Base-by-base conservation (phyloP, 345 rosid species). In the Eucalyptus cladocalyx region DNA sequence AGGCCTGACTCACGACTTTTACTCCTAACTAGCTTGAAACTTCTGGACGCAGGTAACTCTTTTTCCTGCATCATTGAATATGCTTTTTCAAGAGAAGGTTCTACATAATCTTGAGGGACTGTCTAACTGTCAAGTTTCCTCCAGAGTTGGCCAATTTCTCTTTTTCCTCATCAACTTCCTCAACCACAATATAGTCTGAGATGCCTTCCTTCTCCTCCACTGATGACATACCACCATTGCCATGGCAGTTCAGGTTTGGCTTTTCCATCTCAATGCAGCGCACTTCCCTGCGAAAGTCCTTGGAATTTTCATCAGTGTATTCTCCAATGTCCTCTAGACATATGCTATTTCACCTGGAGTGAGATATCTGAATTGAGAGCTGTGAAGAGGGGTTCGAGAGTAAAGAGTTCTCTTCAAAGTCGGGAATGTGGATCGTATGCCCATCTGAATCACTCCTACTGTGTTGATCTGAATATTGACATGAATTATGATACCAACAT, bases 1-100 rank as follows among this genome's bases (percentile, higher is more conserved):
- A 96, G 86, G 88, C 92, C 93, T 51, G 95, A 95, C 89, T 92
- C 92, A 92, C 96, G 95, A 87, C 98, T 97, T 91, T 89, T 95
- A 92, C 98, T 97, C 91, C 95, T 94, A 32, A 80, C 37, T 87
- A 96, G 91, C 89, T 91, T 93, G 89, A 92, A 92, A 91, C 93
- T 93, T 86, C 88, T 87, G 53, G 91, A 89, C 45, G 89, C 89
- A 80, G 88, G 87, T 34, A 92, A 76, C 81, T 92, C 94, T 90
- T 92, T 93, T 83, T 92, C 94, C 58, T 67, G 87, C 80, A 62
- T 86, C 93, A 92, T 80, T 89, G 91, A 89, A 90, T 89, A 87
- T 87, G 92, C 47, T 88, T 93, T 90, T 91, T 92, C 93, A 42
- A 95, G 89, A 34, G 94, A 92, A 47, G 92, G 92, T 85, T 89